A percentile compares a stretch with the other conserved stretches of the same genome.
phyloP scores from a whole-genome alignment of 352 stramenopile species.

The Phytopythium oedochilum region DNA sequence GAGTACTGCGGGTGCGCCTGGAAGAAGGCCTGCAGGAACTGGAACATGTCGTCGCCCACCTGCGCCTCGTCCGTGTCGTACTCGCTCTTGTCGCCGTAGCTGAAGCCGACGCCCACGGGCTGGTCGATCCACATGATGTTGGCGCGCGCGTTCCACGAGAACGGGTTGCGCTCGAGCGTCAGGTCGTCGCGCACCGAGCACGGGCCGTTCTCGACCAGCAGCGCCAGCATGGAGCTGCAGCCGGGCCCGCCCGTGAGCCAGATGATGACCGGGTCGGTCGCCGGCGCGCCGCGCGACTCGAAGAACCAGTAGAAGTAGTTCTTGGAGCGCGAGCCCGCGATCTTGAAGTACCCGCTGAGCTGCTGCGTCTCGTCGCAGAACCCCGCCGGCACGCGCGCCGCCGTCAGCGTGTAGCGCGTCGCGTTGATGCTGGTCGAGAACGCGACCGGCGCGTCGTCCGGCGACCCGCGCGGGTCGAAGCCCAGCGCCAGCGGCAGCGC shows the following conservation, averaged over 20 bases:
- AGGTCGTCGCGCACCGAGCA: constrained; percentile 92
- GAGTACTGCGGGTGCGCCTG: constrained; percentile 87
- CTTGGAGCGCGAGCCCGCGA: constrained; percentile 80
- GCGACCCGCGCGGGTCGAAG: neutral
- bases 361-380: constrained; percentile 80
- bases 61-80: constrained; percentile 91
- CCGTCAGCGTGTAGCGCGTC: constrained; percentile 46
- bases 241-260: constrained; percentile 97
- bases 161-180: constrained; percentile 83
- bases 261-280: constrained; percentile 92
- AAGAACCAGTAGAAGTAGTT: constrained; percentile 98
- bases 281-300: constrained; percentile 78
- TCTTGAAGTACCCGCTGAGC: constrained; percentile 83
- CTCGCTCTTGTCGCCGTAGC: constrained; percentile 85
- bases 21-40: constrained; percentile 95
- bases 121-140: constrained; percentile 98
- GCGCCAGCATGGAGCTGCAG: constrained; percentile 90
- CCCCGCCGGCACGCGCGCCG: constrained; percentile 39
- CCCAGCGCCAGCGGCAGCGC: constrained; percentile 5
- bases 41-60: constrained; percentile 94
- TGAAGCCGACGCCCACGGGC: constrained; percentile 93
- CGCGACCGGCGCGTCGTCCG: constrained; percentile 3
- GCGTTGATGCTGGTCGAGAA: constrained; percentile 11
- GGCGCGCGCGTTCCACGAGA: constrained; percentile 92
- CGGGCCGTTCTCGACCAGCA: constrained; percentile 95